Conservation (phyloP, 495 filamentous ascomycete genomes). For the Xylaria palmicola region DNA sequence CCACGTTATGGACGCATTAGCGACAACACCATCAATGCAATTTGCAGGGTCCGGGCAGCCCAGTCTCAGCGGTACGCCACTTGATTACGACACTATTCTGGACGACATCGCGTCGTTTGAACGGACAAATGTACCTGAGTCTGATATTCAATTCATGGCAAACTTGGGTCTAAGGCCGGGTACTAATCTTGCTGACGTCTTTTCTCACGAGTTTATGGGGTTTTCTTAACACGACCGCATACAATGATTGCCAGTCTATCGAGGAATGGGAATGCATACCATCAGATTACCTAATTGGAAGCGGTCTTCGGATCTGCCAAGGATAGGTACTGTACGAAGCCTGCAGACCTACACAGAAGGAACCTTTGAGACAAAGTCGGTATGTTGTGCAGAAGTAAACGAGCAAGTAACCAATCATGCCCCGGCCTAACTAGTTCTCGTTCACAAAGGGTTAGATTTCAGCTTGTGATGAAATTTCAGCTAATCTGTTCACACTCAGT, state of each 20-base stretch:
- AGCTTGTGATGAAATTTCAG: not conserved
- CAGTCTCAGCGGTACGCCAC: conserved; percentile 15
- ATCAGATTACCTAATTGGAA: too few species aligned
- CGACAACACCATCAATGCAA: conserved; percentile 17
- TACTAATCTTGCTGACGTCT: conserved; percentile 31
- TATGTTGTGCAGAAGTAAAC: not conserved
- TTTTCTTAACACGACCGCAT: not conserved
- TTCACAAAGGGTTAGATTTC: not conserved
- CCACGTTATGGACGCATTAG: conserved; percentile 20
- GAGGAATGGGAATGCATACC: not conserved
- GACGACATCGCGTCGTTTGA: conserved; percentile 64
- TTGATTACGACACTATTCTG: conserved; percentile 59
- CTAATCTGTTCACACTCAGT: not conserved
- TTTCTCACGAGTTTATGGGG: conserved; percentile 17
- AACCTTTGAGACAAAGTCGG: not conserved
- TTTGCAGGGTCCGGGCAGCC: conserved; percentile 4
- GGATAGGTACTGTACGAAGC: too few species aligned
- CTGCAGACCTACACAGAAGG: too few species aligned
- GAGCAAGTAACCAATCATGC: not conserved
- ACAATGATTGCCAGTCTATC: not conserved
- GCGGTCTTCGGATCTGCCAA: too few species aligned
- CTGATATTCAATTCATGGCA: conserved; percentile 43
- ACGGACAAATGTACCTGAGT: conserved; percentile 53
- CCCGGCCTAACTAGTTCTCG: not conserved
- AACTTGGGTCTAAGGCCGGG: conserved; percentile 58